Conservation (phyloP, 179 eudicot species). For the Camellia oleifera region DNA sequence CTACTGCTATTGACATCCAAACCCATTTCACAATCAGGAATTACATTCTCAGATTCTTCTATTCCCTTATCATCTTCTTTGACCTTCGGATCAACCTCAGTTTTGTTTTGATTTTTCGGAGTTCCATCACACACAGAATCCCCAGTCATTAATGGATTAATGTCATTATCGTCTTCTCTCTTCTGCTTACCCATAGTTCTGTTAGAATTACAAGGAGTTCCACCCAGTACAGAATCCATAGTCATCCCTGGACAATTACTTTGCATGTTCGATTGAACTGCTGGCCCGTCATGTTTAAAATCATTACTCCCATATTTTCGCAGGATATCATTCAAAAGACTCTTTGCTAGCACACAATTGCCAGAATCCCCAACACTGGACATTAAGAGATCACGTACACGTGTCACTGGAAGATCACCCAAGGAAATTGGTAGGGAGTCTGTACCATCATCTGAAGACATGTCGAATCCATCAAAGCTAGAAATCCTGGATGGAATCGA, state of each 20-base stretch:
- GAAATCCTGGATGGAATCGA: slow-evolving; percentile 2
- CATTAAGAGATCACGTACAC: slow-evolving; percentile 25
- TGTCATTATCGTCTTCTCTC: neutral
- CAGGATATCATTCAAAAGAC: slow-evolving; percentile 21
- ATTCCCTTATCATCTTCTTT: neutral
- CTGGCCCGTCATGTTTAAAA: neutral
- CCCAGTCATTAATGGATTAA: neutral
- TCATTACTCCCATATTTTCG: neutral
- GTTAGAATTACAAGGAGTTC: neutral
- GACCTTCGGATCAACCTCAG: neutral
- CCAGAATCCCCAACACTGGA: slow-evolving; percentile 13
- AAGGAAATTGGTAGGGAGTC: neutral
- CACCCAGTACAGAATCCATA: neutral
- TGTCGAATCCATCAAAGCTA: neutral
- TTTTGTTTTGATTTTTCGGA: neutral
- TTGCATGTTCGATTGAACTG: neutral
- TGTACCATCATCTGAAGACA: neutral
- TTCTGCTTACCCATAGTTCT: neutral
- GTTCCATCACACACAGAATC: slow-evolving; percentile 1
- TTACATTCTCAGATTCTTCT: neutral
- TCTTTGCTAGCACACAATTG: slow-evolving; percentile 9
- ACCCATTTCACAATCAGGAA: neutral
- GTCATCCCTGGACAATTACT: neutral
- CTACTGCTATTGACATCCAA: neutral
- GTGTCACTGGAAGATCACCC: slow-evolving; percentile 29